Conservation (phyloP, 106 monocot genomes). For the Apostasia shenzhenica region DNA sequence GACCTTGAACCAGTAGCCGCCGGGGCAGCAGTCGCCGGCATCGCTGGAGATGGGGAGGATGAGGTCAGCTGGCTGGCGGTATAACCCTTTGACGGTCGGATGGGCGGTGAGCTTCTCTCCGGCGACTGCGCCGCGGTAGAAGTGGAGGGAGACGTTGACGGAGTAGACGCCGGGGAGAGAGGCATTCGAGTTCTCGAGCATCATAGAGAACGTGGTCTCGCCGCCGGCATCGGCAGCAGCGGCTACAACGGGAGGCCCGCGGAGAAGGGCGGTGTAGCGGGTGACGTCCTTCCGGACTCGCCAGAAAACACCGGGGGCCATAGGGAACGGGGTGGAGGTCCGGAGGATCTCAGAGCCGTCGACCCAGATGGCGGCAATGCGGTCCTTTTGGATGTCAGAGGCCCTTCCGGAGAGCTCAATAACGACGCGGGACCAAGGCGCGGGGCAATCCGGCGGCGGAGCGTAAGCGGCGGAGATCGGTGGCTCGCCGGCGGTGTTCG, state of each 20-base stretch:
- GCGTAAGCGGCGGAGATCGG: conserved; percentile 5
- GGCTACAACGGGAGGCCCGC: background rate
- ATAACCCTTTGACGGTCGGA: conserved; percentile 8
- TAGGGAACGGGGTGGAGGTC: conserved; percentile 12
- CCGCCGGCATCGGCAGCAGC: background rate
- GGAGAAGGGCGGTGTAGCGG: conserved; percentile 13
- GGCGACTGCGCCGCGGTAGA: conserved; percentile 20
- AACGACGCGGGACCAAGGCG: conserved; percentile 15
- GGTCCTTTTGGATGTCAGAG: conserved; percentile 16
- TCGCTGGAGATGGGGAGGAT: conserved; percentile 30
- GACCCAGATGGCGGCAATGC: conserved; percentile 8
- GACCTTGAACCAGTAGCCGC: conserved; percentile 50
- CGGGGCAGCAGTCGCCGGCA: conserved; percentile 3
- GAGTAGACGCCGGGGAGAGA: conserved; percentile 50
- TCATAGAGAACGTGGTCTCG: conserved; percentile 18
- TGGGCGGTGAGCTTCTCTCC: background rate
- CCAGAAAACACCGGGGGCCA: conserved; percentile 14
- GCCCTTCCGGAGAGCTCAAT: conserved; percentile 14
- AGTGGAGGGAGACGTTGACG: conserved; percentile 47
- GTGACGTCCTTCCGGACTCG: conserved; percentile 15
- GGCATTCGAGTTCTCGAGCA: conserved; percentile 43
- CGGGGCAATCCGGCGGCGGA: conserved; percentile 9
- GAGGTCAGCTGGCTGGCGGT: conserved; percentile 31
- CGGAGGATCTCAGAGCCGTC: conserved; percentile 7
- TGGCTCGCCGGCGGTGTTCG: conserved; percentile 7